These are phyloP conservation scores for Malus hybrid DNA, from an alignment of 331 rosid genomes.

Conservation along the genomic window DNA sequence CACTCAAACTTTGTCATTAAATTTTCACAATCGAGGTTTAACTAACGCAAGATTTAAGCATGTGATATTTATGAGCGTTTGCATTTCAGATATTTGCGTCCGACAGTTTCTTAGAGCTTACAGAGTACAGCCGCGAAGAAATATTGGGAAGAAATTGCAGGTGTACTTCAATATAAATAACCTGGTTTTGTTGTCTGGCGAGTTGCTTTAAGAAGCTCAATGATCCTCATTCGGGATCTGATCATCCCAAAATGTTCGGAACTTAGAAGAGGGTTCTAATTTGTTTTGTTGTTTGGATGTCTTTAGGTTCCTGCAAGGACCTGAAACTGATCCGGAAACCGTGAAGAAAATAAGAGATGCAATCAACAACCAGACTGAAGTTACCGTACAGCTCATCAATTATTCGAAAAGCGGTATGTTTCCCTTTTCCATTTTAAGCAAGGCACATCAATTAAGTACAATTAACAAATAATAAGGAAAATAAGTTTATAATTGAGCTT, in stretches of 20 bases:
- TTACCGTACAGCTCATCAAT: slow-evolving; percentile 91
- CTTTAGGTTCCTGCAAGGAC: slow-evolving; percentile 87
- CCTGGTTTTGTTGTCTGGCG: neutral
- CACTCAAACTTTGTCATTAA: neutral
- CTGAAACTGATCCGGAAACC: slow-evolving; percentile 90
- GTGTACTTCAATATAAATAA: slow-evolving; percentile 16
- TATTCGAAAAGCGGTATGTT: slow-evolving; percentile 75
- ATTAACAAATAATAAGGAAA: too few relatives aligned
- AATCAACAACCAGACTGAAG: slow-evolving; percentile 83
- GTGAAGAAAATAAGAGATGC: slow-evolving; percentile 86
- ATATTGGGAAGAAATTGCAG: slow-evolving; percentile 98
- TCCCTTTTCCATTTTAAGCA: neutral
- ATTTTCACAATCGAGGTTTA: neutral
- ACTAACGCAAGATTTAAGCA: neutral
- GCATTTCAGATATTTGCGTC: slow-evolving; percentile 86
- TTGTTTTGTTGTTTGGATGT: slow-evolving; percentile 16
- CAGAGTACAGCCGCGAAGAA: slow-evolving; percentile 97
- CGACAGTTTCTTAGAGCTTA: slow-evolving; percentile 94
- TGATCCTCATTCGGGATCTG: neutral
- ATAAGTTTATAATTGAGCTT: too few relatives aligned
- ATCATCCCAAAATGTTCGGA: neutral
- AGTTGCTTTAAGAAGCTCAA: neutral
- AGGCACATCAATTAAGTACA: too few relatives aligned
- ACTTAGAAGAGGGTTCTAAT: neutral
- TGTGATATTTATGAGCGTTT: slow-evolving; percentile 12